Percentiles rank a stretch among this genome's conserved stretches.
phyloP scores from a whole-genome alignment of 352 stramenopile genomes.

The Phytopythium sindhum region DNA sequence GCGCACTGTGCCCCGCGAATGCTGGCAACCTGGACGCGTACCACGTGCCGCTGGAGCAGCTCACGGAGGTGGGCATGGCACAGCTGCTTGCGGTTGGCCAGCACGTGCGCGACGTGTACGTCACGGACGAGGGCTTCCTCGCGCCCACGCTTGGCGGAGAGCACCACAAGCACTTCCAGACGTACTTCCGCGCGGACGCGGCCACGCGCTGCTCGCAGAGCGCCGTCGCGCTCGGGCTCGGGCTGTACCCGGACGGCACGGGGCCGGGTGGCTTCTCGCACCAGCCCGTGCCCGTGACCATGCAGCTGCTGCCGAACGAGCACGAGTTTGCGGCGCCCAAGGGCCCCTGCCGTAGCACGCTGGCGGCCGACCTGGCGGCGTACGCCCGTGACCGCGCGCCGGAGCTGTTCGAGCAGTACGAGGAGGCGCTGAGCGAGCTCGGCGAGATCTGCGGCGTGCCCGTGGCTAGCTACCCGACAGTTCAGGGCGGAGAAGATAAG shows the following conservation, averaged over 20 bases:
- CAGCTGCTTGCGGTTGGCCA: constrained; percentile 67
- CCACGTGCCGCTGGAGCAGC: constrained; percentile 75
- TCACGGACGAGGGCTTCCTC: constrained; percentile 52
- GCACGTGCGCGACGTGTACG: constrained; percentile 68
- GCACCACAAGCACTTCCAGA: constrained; percentile 77
- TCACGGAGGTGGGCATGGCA: constrained; percentile 81
- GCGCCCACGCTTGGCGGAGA: constrained; percentile 66
- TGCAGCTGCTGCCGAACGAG: constrained; percentile 82
- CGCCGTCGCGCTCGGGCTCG: constrained; percentile 67
- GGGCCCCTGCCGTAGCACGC: constrained; percentile 53
- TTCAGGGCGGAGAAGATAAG: constrained; percentile 63
- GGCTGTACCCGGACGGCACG: constrained; percentile 78
- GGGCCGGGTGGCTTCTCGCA: constrained; percentile 59
- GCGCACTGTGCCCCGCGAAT: constrained; percentile 63
- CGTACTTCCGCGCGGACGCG: constrained; percentile 81
- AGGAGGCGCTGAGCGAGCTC: constrained; percentile 49
- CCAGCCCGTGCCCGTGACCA: constrained; percentile 79
- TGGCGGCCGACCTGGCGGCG: constrained; percentile 44
- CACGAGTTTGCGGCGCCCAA: constrained; percentile 84
- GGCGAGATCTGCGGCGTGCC: constrained; percentile 57
- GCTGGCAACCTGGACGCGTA: constrained; percentile 65
- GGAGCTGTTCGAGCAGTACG: constrained; percentile 57
- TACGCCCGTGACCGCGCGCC: constrained; percentile 55
- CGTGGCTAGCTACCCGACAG: constrained; percentile 48
- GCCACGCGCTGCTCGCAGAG: constrained; percentile 80